Evolutionary conservation across 129 eudicot species (phyloP).

Genomic region (Flaveria bidentis): DNA sequence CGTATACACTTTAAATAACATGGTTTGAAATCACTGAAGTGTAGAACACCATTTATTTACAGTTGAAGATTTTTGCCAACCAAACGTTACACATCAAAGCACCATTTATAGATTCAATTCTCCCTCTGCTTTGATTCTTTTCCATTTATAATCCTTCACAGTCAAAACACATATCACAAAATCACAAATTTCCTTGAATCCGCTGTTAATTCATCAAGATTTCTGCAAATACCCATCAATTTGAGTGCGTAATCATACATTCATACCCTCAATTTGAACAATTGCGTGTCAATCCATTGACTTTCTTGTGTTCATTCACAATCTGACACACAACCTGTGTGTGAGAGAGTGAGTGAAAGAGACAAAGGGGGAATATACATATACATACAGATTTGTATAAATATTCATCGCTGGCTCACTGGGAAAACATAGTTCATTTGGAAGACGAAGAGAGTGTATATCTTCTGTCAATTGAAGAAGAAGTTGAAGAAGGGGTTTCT

Average conservation of each 20-base stretch:
- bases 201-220: background rate
- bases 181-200: conserved; percentile 22
- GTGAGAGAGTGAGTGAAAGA: background rate
- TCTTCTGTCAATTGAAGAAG: conserved; percentile 21
- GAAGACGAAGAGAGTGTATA: conserved; percentile 27
- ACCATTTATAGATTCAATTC: conserved; percentile 23
- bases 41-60: background rate
- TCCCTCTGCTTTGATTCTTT: background rate
- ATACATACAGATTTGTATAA: conserved; percentile 11
- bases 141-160: background rate
- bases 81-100: conserved; percentile 18
- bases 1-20: no score
- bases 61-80: conserved; percentile 2
- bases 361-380: background rate
- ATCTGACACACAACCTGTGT: conserved; percentile 10
- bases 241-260: background rate
- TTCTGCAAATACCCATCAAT: background rate
- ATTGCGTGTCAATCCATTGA: conserved; percentile 11
- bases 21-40: background rate
- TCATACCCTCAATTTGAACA: background rate
- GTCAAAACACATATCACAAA: conserved; percentile 8
- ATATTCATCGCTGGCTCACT: conserved; percentile 29
- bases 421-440: conserved; percentile 6
- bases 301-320: conserved; percentile 26
- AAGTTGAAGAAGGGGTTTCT: background rate